Evolutionary conservation across 345 rosid species (phyloP).

Genomic region (Carallia pectinifolia): DNA sequence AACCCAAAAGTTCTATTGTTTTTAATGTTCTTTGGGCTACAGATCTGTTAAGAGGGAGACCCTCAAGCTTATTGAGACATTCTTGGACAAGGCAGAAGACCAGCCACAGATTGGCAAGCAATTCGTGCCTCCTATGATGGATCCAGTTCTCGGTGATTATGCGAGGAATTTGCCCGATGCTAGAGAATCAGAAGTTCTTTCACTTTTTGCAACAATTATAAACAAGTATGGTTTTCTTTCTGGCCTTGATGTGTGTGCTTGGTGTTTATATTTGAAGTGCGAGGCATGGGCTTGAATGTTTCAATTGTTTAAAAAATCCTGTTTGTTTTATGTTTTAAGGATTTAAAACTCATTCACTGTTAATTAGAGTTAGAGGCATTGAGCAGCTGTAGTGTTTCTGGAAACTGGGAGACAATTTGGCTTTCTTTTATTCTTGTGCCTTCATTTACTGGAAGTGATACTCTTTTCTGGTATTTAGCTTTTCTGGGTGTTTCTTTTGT

Average conservation of each 20-base stretch:
- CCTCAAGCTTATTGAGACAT: slow-evolving; percentile 94
- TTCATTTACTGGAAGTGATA: not conserved
- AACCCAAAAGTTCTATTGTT: not conserved
- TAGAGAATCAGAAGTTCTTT: slow-evolving; percentile 96
- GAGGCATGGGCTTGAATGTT: too few relatives aligned
- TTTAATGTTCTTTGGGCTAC: slow-evolving; percentile 24
- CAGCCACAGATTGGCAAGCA: slow-evolving; percentile 97
- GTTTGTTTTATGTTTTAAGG: too few relatives aligned
- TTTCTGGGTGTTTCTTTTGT: slow-evolving; percentile 10
- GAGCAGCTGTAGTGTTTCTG: not conserved
- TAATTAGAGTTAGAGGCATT: too few relatives aligned
- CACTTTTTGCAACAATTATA: slow-evolving; percentile 96
- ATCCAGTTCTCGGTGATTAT: slow-evolving; percentile 94
- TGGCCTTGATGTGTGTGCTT: not conserved
- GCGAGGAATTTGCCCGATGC: slow-evolving; percentile 99
- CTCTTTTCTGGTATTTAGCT: not conserved
- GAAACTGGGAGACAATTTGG: not conserved
- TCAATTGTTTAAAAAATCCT: too few relatives aligned
- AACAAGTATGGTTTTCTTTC: slow-evolving; percentile 61
- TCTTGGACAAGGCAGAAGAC: slow-evolving; percentile 99
- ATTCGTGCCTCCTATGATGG: slow-evolving; percentile 99
- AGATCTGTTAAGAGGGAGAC: slow-evolving; percentile 99
- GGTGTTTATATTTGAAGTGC: not conserved
- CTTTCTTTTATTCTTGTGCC: not conserved
- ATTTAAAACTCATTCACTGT: too few relatives aligned